Evolutionary conservation across 768 basidiomycete species (phyloP), one percentile per base, ranked within the genome.

Genomic region (Amanita pallidorosea): DNA sequence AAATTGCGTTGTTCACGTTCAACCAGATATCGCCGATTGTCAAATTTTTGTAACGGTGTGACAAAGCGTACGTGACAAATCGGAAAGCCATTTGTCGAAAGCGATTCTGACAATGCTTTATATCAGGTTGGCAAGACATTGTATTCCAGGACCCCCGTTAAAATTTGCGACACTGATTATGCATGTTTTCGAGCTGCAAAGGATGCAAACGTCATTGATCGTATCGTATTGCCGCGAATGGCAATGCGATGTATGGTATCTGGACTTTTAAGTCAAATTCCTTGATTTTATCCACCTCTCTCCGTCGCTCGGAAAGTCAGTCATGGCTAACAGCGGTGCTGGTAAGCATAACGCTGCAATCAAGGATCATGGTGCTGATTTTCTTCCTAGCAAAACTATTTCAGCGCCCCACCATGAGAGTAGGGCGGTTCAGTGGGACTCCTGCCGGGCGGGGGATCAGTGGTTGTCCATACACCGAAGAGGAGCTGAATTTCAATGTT

Each of bases 401-500:
- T 23, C 31, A 47, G 20, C 8, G 8, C 15, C 33, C 17, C 15
- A 22, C 22, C 22, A 37, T 47, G 15, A 34, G 27, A 29, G 27
- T 31, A 33, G 34, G 34, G 18, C 15, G 29, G 33, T 23, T 13
- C 34, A 47, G 35, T 17, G 46, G 33, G n/a, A 11, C 20, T 20
- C n/a, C 35, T 25, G 35, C 9, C 35, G 20, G 20, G 46, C 22
- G 17, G 7, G 29, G 45, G n/a, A 17, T 20, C 3, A 35, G 20
- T 15, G 33, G 31, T 29, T 51, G 23, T 22, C 40, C 49, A 7
- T 33, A 50, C 22, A 50, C 29, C 12, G 49, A 51, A 44, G 49
- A 48, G 22, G 47, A 51, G 15, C 42, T 51, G 11, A 51, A 33
- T 23, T 42, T 43, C 22, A 44, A 51, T 36, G 49, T 51, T 23